A percentile compares a stretch with the other conserved stretches of the same genome.
Evolutionary conservation across 345 rosid species (phyloP).

Genomic region (Syzygium oleosum): DNA sequence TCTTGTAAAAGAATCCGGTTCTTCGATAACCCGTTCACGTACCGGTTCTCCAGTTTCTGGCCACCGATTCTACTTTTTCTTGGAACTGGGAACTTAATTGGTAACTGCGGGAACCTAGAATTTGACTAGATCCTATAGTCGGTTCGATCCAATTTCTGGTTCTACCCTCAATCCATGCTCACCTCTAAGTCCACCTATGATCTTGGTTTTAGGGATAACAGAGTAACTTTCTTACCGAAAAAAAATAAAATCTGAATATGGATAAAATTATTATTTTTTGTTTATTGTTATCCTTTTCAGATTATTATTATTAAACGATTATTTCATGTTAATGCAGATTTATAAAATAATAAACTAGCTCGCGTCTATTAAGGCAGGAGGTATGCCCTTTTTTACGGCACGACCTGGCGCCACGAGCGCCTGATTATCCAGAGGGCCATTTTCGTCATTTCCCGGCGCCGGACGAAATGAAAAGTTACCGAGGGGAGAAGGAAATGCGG

Average conservation of each 20-base stretch:
- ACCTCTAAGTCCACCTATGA: not conserved
- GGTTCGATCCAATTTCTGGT: too few species aligned
- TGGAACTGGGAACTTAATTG: rapidly evolving
- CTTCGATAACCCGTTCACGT: too few species aligned
- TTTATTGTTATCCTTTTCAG: not conserved
- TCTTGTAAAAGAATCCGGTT: too few species aligned
- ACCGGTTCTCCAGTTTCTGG: too few species aligned
- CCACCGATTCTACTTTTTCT: too few species aligned
- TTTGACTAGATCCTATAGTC: too few species aligned
- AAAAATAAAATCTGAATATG: not conserved
- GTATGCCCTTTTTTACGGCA: not conserved
- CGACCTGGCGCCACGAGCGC: not conserved
- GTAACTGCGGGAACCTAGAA: too few species aligned
- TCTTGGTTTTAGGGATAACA: not conserved
- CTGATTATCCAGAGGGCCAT: not conserved
- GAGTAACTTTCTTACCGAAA: not conserved
- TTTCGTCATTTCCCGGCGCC: not conserved
- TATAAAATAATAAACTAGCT: not conserved
- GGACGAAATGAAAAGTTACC: not conserved
- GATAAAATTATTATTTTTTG: not conserved
- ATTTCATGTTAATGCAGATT: not conserved
- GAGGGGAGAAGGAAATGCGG: not conserved
- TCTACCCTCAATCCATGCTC: too few species aligned
- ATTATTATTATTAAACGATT: not conserved
- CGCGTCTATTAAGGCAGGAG: not conserved